Percentiles rank a stretch among this genome's conserved stretches.
phyloP scores from a whole-genome alignment of 2,329 filamentous ascomycete species.

The Exutisphaerella laricina region DNA sequence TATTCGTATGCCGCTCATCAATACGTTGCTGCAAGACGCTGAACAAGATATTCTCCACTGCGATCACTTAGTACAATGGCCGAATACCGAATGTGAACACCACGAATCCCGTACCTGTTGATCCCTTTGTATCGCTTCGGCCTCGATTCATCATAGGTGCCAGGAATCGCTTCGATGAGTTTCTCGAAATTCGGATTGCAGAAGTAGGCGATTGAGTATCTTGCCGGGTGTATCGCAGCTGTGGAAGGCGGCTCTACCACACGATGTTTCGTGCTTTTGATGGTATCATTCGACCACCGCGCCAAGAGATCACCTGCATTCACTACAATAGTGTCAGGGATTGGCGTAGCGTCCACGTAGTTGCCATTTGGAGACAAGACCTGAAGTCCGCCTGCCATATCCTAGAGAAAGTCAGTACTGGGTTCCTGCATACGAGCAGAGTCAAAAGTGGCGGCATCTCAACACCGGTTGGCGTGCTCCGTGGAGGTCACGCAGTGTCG shows the following conservation, averaged over 20 bases:
- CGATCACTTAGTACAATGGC: no score
- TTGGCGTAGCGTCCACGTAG: constrained; percentile 79
- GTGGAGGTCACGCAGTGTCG: no score
- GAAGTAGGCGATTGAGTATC: constrained; percentile 80
- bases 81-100: no score
- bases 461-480: background rate
- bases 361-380: constrained; percentile 63
- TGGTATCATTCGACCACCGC: constrained; percentile 76
- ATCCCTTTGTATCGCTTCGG: constrained; percentile 76
- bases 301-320: constrained; percentile 85
- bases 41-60: constrained; percentile 73
- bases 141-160: constrained; percentile 59
- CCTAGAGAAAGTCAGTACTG: constrained; percentile 32
- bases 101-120: constrained; percentile 38
- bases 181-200: constrained; percentile 78
- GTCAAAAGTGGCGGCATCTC: background rate
- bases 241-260: constrained; percentile 73
- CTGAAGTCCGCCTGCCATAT: constrained; percentile 53
- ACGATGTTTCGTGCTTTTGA: constrained; percentile 83
- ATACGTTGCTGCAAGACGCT: constrained; percentile 67
- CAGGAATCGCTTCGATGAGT: constrained; percentile 73
- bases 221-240: constrained; percentile 59
- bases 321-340: constrained; percentile 73
- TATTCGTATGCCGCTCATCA: no score
- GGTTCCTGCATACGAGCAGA: background rate